A percentile compares a stretch with the other conserved stretches of the same genome.
These are phyloP conservation scores for Colletotrichum salicis DNA, from an alignment of 2,329 filamentous ascomycete genomes.

Conservation along the genomic window DNA sequence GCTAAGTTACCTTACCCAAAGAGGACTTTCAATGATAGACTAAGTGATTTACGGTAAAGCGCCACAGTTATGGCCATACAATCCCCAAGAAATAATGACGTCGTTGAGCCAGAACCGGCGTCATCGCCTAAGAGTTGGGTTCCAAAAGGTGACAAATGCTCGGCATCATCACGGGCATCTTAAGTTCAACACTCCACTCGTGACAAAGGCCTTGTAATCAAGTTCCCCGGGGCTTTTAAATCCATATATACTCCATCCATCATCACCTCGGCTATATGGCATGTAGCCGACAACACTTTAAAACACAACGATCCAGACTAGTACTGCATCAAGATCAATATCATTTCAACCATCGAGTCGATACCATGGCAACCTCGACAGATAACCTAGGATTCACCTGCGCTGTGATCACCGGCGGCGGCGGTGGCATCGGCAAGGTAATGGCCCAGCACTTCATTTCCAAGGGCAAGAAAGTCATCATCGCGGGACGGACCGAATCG, in stretches of 20 bases:
- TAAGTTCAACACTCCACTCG: background rate
- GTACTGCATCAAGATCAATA: background rate
- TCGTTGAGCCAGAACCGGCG: background rate
- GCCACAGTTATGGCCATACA: background rate
- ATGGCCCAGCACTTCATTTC: slow-evolving; percentile 58
- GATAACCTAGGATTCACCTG: slow-evolving; percentile 50
- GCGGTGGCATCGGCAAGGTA: slow-evolving; percentile 62
- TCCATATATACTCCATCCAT: background rate
- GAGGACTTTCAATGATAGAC: background rate
- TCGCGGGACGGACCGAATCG: slow-evolving; percentile 64
- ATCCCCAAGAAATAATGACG: background rate
- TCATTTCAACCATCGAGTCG: background rate
- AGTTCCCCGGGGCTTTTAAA: background rate
- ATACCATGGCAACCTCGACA: background rate
- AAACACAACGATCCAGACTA: background rate
- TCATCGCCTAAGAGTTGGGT: background rate
- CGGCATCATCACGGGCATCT: background rate
- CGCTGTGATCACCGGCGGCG: slow-evolving; percentile 62
- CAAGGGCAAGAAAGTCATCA: slow-evolving; percentile 60
- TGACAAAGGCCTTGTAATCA: too few species aligned
- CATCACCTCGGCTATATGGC: background rate
- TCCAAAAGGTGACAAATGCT: background rate
- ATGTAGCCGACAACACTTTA: background rate
- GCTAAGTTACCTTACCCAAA: background rate
- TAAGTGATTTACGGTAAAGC: background rate